Percentiles rank a stretch among this genome's conserved stretches.
Evolutionary conservation across 768 basidiomycete species (phyloP).

Genomic region (Tricholomella constricta): DNA sequence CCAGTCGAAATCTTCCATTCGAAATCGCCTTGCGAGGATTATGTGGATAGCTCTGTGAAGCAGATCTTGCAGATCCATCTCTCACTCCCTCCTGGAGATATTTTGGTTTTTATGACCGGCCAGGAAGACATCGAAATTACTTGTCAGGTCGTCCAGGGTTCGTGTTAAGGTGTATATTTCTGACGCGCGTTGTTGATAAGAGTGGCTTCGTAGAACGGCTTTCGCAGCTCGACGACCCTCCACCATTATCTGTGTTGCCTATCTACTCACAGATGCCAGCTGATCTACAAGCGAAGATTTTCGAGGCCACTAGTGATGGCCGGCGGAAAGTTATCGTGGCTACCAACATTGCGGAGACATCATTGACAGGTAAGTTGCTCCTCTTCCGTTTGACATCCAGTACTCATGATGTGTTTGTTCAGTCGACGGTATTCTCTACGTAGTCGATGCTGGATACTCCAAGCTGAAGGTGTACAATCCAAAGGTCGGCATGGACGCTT

Average conservation of each 20-base stretch:
- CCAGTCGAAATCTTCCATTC: constrained; percentile 96
- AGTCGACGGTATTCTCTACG: constrained; percentile 98
- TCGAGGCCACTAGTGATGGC: constrained; percentile 91
- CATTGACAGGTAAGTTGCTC: constrained; percentile 74
- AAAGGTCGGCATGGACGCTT: constrained; percentile 98
- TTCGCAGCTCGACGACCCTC: constrained; percentile 87
- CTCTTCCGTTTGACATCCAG: not conserved
- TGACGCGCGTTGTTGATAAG: not conserved
- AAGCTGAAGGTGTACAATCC: constrained; percentile 99
- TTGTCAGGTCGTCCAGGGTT: constrained; percentile 91
- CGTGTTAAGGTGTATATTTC: constrained; percentile 3
- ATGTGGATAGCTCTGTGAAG: constrained; percentile 97
- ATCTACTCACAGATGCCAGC: constrained; percentile 99
- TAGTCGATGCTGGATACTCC: constrained; percentile 95
- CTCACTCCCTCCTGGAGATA: constrained; percentile 89
- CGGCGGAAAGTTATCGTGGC: constrained; percentile 97
- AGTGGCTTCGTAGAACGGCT: constrained; percentile 69
- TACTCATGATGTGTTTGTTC: constrained; percentile 17
- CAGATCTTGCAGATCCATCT: constrained; percentile 97
- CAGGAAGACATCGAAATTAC: constrained; percentile 99
- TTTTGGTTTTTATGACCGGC: constrained; percentile 99
- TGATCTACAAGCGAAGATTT: constrained; percentile 97
- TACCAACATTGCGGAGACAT: constrained; percentile 99
- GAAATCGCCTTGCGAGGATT: constrained; percentile 98
- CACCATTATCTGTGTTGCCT: constrained; percentile 87